Evolutionary conservation across 768 basidiomycete genomes (phyloP).

Genomic region (Boletellus emodensis): DNA sequence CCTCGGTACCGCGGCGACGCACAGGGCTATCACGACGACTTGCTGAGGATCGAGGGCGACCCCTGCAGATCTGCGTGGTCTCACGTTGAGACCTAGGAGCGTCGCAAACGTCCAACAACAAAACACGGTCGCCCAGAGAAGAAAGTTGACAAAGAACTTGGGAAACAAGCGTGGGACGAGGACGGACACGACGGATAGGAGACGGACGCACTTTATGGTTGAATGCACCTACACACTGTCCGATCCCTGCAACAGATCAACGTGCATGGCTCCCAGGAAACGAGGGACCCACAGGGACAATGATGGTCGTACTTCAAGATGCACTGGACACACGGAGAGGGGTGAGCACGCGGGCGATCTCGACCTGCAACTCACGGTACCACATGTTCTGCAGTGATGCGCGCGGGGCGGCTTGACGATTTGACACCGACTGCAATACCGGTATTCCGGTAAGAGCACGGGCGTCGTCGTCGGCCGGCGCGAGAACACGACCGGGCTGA

Average conservation of each 20-base stretch:
- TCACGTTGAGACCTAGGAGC: constrained; percentile 50
- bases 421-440: constrained; percentile 62
- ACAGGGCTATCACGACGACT: constrained; percentile 74
- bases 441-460: constrained; percentile 54
- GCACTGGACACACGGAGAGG: constrained; percentile 45
- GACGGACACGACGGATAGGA: neutral
- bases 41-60: constrained; percentile 57
- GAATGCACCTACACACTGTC: constrained; percentile 88
- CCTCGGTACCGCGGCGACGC: constrained; percentile 29
- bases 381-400: constrained; percentile 81
- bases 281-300: constrained; percentile 66
- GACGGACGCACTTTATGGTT: constrained; percentile 71
- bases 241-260: constrained; percentile 59
- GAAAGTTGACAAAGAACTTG: constrained; percentile 84
- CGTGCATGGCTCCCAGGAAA: neutral
- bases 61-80: constrained; percentile 14
- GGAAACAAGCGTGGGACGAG: neutral
- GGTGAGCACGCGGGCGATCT: neutral
- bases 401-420: constrained; percentile 70
- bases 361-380: constrained; percentile 52
- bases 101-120: constrained; percentile 62
- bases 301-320: constrained; percentile 85
- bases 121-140: constrained; percentile 57
- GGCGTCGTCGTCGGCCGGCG: constrained; percentile 39
- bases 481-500: constrained; percentile 15